Evolutionary conservation across 441 rosid species (phyloP), one percentile per base, ranked within the genome.

Genomic region (Hypseocharis bilobata): DNA sequence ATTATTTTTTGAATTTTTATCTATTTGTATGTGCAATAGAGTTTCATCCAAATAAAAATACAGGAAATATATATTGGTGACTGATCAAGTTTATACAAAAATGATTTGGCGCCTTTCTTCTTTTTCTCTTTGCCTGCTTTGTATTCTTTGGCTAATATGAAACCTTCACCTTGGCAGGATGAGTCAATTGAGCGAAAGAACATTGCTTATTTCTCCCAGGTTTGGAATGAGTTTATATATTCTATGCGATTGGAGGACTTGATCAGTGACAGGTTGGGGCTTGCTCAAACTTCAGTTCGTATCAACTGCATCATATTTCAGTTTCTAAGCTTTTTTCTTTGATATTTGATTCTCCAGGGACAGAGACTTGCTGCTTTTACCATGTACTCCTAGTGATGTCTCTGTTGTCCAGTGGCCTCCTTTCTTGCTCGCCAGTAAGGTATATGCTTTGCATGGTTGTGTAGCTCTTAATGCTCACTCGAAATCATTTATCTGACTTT

Each of bases 391-490:
- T 59, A 75, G 54, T 70, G 87, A 83, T 36, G 84, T 85, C 29
- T 56, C 89, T 63, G 96, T 82, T 68, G 75, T 84, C 65, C 97
- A 87, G 66, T 94, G 96, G 99, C 99, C 99, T 56, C 96, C 92
- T 40, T 91, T 89, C 75, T 82, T 94, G 82, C 96, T 94, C 62
- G 99, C 97, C 69, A 89, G 89, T 82, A 94, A 94, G 86, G 99
- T 89, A 82, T 74, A 68, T 65, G 63, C 47, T 62, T 70, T 70
- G 54, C 61, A 14, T 56, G 38, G 52, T 66, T 64, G 22, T 68
- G 64, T 64, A 22, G 62, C 13, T 64, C 55, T 27, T 60, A 29
- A 60, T 47, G 71, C 54, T 20, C 4, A 22, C 5, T 51, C 25
- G 14, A n/a, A 22, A 22, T 22, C 3, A 25, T 55, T 23, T 26